Evolutionary conservation across 164 flowering plant genomes (phyloP), one percentile per base, ranked within the genome.

Genomic region (Aristolochia contorta): DNA sequence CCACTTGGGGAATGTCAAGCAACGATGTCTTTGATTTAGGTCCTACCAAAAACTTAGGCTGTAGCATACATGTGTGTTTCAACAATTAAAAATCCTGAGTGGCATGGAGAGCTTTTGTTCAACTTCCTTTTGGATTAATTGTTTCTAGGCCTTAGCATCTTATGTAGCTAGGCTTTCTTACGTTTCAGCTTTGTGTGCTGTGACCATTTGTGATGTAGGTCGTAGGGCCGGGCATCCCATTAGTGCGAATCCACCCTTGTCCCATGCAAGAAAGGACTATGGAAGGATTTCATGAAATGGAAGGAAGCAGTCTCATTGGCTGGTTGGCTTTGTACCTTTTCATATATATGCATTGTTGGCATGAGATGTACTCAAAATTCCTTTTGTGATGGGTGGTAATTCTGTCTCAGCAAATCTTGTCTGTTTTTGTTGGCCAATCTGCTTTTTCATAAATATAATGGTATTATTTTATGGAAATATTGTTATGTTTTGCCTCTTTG

Each of bases 241-340:
- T 22, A 60, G 77, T 61, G 74, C 74, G 67, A 70, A 79, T 67
- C 86, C 83, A 46, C 82, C 97, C 27, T 32, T 84, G 66, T 75
- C 86, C 21, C 84, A 78, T 56, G 84, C 80, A 71, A 74, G 90
- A 73, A 86, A 80, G 69, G 94, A 86, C 68, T 79, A 68, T 59
- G 88, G 84, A 76, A 82, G 83, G 73, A 83, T 84, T 58, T 47
- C 68, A 6, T 82, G 71, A 75, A 21, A 24, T 55, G 52, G 67
- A 59, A 60, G 56, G 56, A 47, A 19, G 48, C 67, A 56, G 56
- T 12, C 58, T 58, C 63, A 37, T 37, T 37, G 43, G 43, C 43
- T 37, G 43, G 43, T 37, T 37, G 43, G 43, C 43, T 37, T 37
- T 37, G 43, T 37, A 37, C 43, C 43, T 37, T 37, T 37, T 37